Conservation (phyloP, 1,139 yeast genomes). For the Diutina neorugosa region DNA sequence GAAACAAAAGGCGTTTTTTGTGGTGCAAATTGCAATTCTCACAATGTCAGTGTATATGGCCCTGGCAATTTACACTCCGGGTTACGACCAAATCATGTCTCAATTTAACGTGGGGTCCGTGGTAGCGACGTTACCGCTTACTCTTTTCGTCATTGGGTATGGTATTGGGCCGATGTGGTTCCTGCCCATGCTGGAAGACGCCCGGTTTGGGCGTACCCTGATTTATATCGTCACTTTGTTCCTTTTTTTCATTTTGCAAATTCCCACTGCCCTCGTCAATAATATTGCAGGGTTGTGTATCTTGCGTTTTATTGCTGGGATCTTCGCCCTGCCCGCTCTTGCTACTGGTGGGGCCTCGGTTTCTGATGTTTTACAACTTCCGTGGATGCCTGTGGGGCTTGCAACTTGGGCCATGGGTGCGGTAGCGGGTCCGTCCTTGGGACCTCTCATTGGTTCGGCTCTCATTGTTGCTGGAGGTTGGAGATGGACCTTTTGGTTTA, state of each 20-base stretch:
- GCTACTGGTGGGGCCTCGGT: constrained; percentile 25
- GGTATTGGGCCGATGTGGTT: constrained; percentile 45
- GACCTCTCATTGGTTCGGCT: constrained; percentile 18
- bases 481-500: constrained; percentile 30
- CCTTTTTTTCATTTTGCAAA: constrained; percentile 21
- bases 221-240: constrained; percentile 19
- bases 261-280: constrained; percentile 20
- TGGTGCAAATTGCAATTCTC: constrained; percentile 28
- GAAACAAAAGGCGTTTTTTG: constrained; percentile 23
- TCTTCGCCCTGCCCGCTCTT: constrained; percentile 17
- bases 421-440: constrained; percentile 22
- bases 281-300: constrained; percentile 21
- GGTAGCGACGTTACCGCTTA: constrained; percentile 29
- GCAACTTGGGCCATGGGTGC: constrained; percentile 30
- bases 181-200: constrained; percentile 42
- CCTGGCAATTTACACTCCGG: constrained; percentile 51
- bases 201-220: constrained; percentile 41
- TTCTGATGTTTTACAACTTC: constrained; percentile 10
- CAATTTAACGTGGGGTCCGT: constrained; percentile 27
- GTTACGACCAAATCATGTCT: constrained; percentile 24
- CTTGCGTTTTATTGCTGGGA: constrained; percentile 21
- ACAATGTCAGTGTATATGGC: constrained; percentile 49
- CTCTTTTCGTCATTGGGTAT: constrained; percentile 38
- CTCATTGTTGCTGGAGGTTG: constrained; percentile 27
- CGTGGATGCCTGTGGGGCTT: constrained; percentile 21